A percentile compares a stretch with the other conserved stretches of the same genome.
These are phyloP conservation scores for Phytophthora colocasiae DNA, from an alignment of 352 stramenopile species.

Conservation along the genomic window DNA sequence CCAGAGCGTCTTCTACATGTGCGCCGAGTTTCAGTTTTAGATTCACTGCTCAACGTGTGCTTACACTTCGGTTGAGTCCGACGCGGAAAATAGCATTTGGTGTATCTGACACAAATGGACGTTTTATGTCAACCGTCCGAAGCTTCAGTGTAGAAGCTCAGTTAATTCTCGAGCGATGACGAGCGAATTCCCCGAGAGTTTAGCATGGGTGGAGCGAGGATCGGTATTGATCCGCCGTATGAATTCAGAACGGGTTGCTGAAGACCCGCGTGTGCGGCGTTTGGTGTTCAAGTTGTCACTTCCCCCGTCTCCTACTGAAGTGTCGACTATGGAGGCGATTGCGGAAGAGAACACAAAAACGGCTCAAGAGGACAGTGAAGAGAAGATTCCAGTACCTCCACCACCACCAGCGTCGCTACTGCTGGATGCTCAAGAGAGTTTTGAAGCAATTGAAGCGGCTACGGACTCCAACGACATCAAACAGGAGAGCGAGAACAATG, in stretches of 20 bases:
- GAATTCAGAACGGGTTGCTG: conserved; percentile 88
- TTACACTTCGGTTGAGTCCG: too few relatives aligned
- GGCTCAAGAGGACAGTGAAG: conserved; percentile 23
- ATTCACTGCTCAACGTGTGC: too few relatives aligned
- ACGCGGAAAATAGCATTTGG: too few relatives aligned
- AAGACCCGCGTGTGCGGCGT: conserved; percentile 80
- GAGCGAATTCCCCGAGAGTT: conserved; percentile 47
- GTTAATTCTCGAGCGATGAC: conserved; percentile 7
- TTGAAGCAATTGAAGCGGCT: conserved; percentile 72
- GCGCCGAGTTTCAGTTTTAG: too few relatives aligned
- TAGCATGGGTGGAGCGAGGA: conserved; percentile 84
- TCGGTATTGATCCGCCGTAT: conserved; percentile 87
- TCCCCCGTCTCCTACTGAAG: conserved; percentile 29
- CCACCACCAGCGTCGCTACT: conserved; percentile 34
- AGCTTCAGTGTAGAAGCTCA: conserved; percentile 1
- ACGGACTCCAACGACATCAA: conserved; percentile 62
- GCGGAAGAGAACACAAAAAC: conserved; percentile 22
- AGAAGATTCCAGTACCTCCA: conserved; percentile 37
- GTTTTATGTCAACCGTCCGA: conserved; percentile 1
- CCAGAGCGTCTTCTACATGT: too few relatives aligned
- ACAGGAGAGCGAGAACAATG: conserved; percentile 80
- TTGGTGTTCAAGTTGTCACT: conserved; percentile 55
- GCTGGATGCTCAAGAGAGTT: conserved; percentile 58
- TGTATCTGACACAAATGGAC: too few relatives aligned
- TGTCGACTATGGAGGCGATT: conserved; percentile 39